Conservation (phyloP, 345 rosid genomes). For the Tarenaya hassleriana region DNA sequence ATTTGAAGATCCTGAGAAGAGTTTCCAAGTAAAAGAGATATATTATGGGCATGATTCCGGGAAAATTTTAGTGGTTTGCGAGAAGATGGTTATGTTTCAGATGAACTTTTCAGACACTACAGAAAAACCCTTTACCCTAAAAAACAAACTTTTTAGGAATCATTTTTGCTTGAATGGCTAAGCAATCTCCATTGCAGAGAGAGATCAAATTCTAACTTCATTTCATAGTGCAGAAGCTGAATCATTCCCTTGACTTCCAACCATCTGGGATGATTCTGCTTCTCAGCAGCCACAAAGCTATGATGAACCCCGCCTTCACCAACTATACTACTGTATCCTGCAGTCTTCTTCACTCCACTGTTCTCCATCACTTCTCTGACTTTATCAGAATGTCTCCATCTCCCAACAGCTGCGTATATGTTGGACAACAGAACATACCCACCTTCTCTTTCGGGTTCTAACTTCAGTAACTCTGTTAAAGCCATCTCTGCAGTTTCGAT, state of each 20-base stretch:
- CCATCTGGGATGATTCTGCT: conserved; percentile 38
- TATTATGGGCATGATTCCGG: no score
- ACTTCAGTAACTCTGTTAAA: conserved; percentile 36
- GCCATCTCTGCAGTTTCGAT: conserved; percentile 48
- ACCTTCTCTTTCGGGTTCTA: conserved; percentile 56
- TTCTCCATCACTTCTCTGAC: conserved; percentile 45
- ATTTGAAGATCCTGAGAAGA: no score
- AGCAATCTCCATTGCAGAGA: no score
- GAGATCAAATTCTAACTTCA: conserved; percentile 26
- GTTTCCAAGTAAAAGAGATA: no score
- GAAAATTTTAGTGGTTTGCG: no score
- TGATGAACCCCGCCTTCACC: conserved; percentile 38
- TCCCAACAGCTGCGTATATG: conserved; percentile 40
- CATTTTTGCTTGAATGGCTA: no score
- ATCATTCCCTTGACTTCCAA: conserved; percentile 28
- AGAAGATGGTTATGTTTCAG: no score
- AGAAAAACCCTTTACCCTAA: no score
- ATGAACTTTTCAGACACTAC: no score
- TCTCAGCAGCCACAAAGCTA: conserved; percentile 44
- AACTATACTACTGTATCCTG: conserved; percentile 40
- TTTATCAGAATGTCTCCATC: conserved; percentile 40
- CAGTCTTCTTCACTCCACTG: conserved; percentile 42
- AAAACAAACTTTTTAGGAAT: no score
- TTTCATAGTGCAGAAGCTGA: conserved; percentile 27
- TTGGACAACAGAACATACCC: conserved; percentile 51